Base-by-base conservation (phyloP, 805 yeast genomes). In the Zygosaccharomyces rouxii region DNA sequence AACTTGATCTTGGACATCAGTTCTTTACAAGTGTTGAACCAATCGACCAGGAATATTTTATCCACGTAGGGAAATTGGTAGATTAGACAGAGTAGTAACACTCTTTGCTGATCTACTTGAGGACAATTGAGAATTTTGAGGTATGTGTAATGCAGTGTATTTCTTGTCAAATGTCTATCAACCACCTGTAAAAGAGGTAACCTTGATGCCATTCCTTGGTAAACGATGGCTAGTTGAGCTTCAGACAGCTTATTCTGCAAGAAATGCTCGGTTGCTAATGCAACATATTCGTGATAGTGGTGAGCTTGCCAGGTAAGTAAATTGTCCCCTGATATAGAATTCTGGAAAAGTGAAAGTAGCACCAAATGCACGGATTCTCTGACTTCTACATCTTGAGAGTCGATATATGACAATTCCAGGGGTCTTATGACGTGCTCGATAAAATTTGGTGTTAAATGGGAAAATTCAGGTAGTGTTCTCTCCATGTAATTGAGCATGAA, bases 1-100 rank as follows among this genome's bases (percentile, higher is more conserved):
- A 56, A 45, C 2, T 48, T 39, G 6, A 54, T 46, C 5, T 23
- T 22, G 3, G 30, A 26, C 6, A 50, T 38, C n/a, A 60, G 42
- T 41, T 58, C 61, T n/a, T 49, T n/a, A 22, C 55, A 44, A 22
- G 63, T 62, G 14, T 60, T 59, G 13, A 65, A 46, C 67, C 67
- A 64, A 25, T 53, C 53, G 10, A 50, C 18, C 7, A 55, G 13
- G 37, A 53, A 44, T n/a, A 42, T 42, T 5, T 47, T 48, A 16
- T 44, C 25, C 16, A 55, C 44, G 40, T 46, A 56, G 3, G 59
- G 57, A 10, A 63, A 25, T n/a, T 56, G 62, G 28, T 46, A 48
- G 0, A 60, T 51, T 4, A 65, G 38, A 29, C 68, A 62, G 38
- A 58, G 48, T 2, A 59, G 45, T 1, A 63, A 42, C 6, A 48